phyloP scores from a whole-genome alignment of 768 basidiomycete genomes.

The Lyophyllum shimeji region DNA sequence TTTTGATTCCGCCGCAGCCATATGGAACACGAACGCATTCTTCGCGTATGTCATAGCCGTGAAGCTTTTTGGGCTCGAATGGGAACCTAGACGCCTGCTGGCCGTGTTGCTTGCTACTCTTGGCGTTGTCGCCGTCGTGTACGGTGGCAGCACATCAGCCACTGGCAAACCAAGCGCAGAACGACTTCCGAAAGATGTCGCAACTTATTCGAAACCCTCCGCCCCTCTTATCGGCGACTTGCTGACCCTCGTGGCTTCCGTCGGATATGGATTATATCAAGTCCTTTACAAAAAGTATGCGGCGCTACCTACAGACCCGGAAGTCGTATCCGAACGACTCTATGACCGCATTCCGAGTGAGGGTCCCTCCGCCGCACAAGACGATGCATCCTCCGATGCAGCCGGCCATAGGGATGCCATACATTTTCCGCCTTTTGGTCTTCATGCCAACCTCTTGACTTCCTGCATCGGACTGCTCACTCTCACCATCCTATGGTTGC shows the following conservation, averaged over 20 bases:
- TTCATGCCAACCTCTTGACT: slow-evolving; percentile 83
- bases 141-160: slow-evolving; percentile 57
- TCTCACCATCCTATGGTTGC: slow-evolving; percentile 72
- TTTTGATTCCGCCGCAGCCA: slow-evolving; percentile 35
- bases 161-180: slow-evolving; percentile 9
- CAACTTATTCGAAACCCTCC: slow-evolving; percentile 29
- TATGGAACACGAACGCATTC: slow-evolving; percentile 91
- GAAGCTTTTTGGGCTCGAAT: slow-evolving; percentile 58
- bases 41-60: slow-evolving; percentile 90
- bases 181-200: slow-evolving; percentile 10
- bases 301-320: slow-evolving; percentile 66
- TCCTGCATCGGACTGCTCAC: slow-evolving; percentile 80
- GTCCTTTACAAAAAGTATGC: slow-evolving; percentile 83
- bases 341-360: slow-evolving; percentile 47
- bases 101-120: slow-evolving; percentile 80
- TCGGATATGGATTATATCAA: slow-evolving; percentile 77
- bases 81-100: slow-evolving; percentile 62
- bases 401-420: slow-evolving; percentile 29
- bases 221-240: slow-evolving; percentile 72
- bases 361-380: slow-evolving; percentile 12
- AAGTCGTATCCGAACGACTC: slow-evolving; percentile 37
- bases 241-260: slow-evolving; percentile 68
- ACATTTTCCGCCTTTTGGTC: slow-evolving; percentile 74
- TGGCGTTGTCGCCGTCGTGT: slow-evolving; percentile 81
- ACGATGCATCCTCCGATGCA: slow-evolving; percentile 3